Base-by-base conservation (phyloP, 1,284 basidiomycete genomes). In the Volvariella volvacea region DNA sequence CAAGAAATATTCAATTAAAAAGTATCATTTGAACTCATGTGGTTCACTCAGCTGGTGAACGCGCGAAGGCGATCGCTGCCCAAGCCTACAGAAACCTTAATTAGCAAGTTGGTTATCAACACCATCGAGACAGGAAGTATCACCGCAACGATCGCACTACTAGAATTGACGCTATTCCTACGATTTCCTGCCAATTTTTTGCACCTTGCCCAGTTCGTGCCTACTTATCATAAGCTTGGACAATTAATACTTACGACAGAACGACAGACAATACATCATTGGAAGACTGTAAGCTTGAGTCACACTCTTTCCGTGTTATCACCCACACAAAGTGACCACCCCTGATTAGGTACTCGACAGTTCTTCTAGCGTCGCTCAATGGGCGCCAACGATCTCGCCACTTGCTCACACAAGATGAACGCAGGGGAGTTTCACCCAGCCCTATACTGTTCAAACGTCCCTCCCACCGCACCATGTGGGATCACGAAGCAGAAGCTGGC, bases 311-410 rank as follows among this genome's bases (percentile, higher is more conserved):
- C n/a, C n/a, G n/a, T n/a, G n/a, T n/a, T n/a, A n/a, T n/a, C n/a
- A n/a, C n/a, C n/a, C n/a, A n/a, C n/a, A n/a, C n/a, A n/a, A n/a
- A n/a, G n/a, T n/a, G n/a, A n/a, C n/a, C n/a, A n/a, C n/a, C n/a
- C n/a, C n/a, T n/a, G n/a, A n/a, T n/a, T n/a, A n/a, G n/a, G 9
- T 52, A 52, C 30, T 46, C 50, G 8, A 52, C 48, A 19, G 48
- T 49, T 4, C 40, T 50, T 3, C 36, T 52, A 22, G 51, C 45
- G 25, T 48, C 49, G 22, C 44, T 52, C 21, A 52, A 52, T 16
- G 51, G 52, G 10, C 50, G 52, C 15, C 25, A 46, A 22, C 46
- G 47, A 6, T 28, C 25, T 12, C 12, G 25, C 6, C 25, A 28
- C 25, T 28, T 28, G 25, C 25, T 28, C 12, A 6, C 6, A 28